A percentile compares a stretch with the other conserved stretches of the same genome.
Evolutionary conservation across 768 basidiomycete genomes (phyloP).

Genomic region (Cubamyces sp.): DNA sequence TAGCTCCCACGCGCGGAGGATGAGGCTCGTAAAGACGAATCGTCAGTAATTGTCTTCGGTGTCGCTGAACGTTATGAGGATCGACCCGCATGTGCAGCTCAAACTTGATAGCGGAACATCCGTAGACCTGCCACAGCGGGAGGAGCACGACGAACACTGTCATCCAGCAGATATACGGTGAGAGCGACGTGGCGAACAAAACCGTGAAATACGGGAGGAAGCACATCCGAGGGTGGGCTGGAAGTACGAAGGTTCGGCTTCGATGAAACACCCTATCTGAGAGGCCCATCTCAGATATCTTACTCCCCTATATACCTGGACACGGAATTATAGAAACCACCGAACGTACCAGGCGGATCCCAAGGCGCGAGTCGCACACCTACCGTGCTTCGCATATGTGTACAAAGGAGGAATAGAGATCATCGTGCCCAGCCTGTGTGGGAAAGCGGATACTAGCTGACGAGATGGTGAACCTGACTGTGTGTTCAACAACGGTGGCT

Average conservation of each 20-base stretch:
- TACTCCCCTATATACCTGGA: too few species aligned
- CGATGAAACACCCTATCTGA: too few species aligned
- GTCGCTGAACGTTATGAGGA: slow-evolving; percentile 45
- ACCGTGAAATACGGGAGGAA: slow-evolving; percentile 41
- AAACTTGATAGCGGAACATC: slow-evolving; percentile 35
- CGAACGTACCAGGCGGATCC: too few species aligned
- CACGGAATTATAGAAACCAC: too few species aligned
- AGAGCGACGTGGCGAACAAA: slow-evolving; percentile 35
- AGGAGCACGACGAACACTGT: slow-evolving; percentile 35
- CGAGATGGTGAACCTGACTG: too few species aligned
- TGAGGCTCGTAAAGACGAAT: slow-evolving; percentile 50
- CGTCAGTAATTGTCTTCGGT: slow-evolving; percentile 45
- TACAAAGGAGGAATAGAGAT: too few species aligned
- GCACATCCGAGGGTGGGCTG: slow-evolving; percentile 40
- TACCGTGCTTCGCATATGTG: too few species aligned
- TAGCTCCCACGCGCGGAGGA: slow-evolving; percentile 50
- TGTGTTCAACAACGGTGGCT: too few species aligned
- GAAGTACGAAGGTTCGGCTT: not conserved
- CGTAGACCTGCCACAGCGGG: slow-evolving; percentile 36
- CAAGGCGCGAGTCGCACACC: too few species aligned
- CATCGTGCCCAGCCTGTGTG: too few species aligned
- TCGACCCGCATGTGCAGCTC: slow-evolving; percentile 39
- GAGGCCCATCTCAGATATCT: too few species aligned
- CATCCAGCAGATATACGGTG: slow-evolving; percentile 42
- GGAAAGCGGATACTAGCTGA: too few species aligned